Base-by-base conservation (phyloP, 2,329 filamentous ascomycete genomes). In the Sporothrix pallida region DNA sequence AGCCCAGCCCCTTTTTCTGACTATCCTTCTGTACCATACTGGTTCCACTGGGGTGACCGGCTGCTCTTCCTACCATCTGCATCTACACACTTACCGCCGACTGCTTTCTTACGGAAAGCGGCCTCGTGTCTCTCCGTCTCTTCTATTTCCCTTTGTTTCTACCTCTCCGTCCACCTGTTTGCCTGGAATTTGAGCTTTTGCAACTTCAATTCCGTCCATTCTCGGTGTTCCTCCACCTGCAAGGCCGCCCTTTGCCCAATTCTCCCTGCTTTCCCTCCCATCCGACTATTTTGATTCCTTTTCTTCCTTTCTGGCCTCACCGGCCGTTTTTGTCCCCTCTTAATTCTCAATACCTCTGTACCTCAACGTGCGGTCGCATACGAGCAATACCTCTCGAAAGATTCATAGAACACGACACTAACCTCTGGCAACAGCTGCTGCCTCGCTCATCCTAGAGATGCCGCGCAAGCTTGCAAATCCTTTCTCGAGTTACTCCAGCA, bases 401-500 rank as follows among this genome's bases (percentile, higher is more conserved):
- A 26, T 67, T 26, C 12, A 48, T 48, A 67, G 6, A 70, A 42
- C 52, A 65, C 70, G 58, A 65, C 70, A 48, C 42, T n/a, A n/a
- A 37, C 37, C n/a, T 52, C 68, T 37, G 58, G 72, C 72, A 20
- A 26, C 52, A 74, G 69, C 46, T 56, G 70, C 70, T 70, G 50
- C 73, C 31, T 63, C 70, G 54, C 71, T 37, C 42, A 81, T 84
- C 60, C 44, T 52, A 76, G 84, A 84, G 76, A 89, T 90, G 88
- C 87, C 87, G 81, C 87, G 87, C 82, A 87, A 85, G 83, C 84
- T 90, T 77, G 81, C 84, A 76, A 89, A 89, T 78, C 87, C 86
- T 74, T 89, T 90, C 80, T 84, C 84, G 79, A 85, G 80, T 76
- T 83, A 82, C 76, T 83, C 83, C 81, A 84, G 81, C 81, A 86